Conservation (phyloP, 2,329 filamentous ascomycete genomes). For the Penicillium glabrum region DNA sequence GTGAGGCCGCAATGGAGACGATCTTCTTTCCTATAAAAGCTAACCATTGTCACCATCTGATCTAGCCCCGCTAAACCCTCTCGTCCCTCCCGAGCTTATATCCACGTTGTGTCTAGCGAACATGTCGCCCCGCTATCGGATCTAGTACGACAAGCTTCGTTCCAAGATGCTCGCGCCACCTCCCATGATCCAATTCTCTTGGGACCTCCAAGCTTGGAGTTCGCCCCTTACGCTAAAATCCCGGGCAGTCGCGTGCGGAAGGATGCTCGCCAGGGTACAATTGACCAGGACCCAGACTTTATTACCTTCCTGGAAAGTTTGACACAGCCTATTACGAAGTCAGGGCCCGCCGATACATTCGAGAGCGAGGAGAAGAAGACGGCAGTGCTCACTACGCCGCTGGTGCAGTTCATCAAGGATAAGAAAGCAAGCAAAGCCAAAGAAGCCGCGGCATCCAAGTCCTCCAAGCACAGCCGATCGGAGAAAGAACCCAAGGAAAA, state of each 20-base stretch:
- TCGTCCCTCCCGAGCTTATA: constrained; percentile 73
- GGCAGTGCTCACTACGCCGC: constrained; percentile 75
- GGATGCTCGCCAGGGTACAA: constrained; percentile 87
- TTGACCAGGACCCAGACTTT: constrained; percentile 95
- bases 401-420: constrained; percentile 87
- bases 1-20: constrained; percentile 47
- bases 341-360: constrained; percentile 49
- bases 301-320: constrained; percentile 87
- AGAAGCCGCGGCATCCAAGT: constrained; percentile 51
- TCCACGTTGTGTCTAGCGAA: constrained; percentile 74
- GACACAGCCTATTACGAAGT: constrained; percentile 68
- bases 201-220: constrained; percentile 77
- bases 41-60: not conserved
- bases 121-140: constrained; percentile 69
- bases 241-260: constrained; percentile 71
- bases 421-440: constrained; percentile 82
- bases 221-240: constrained; percentile 79
- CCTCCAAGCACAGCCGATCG: constrained; percentile 41
- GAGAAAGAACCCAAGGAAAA: constrained; percentile 44
- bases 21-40: not conserved
- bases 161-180: constrained; percentile 80
- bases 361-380: constrained; percentile 54
- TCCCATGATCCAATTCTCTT: constrained; percentile 70
- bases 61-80: constrained; percentile 79
- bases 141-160: constrained; percentile 65